Conservation (phyloP, 306 rosid species). For the Vigna angularis region DNA sequence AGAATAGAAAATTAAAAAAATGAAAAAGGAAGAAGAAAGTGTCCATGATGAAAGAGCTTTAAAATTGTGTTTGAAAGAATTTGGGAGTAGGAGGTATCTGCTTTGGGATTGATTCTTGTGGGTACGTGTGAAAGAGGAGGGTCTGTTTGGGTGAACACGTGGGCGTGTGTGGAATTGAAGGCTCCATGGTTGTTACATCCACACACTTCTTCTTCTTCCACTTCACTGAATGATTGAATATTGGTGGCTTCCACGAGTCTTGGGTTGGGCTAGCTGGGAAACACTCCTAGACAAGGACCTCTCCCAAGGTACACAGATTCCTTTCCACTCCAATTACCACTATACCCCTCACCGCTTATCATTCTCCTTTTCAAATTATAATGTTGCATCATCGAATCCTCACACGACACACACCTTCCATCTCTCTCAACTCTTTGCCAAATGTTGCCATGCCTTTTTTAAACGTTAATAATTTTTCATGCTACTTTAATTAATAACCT, state of each 20-base stretch:
- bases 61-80: neutral
- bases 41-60: neutral
- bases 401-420: constrained; percentile 2
- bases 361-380: constrained; percentile 28
- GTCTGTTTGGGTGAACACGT: neutral
- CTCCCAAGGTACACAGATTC: constrained; percentile 19
- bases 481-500: neutral
- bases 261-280: constrained; percentile 16
- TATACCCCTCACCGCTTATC: constrained; percentile 16
- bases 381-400: constrained; percentile 2
- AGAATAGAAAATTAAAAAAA: neutral
- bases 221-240: neutral
- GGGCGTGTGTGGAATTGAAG: neutral
- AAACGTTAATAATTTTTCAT: neutral
- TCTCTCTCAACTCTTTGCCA: neutral
- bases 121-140: neutral
- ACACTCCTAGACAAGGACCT: constrained; percentile 15
- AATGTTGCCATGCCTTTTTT: constrained; percentile 4
- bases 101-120: neutral
- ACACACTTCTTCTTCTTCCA: neutral
- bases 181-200: neutral
- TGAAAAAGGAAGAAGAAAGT: neutral
- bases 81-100: neutral
- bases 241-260: constrained; percentile 19
- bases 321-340: neutral